Base-by-base conservation (phyloP, 2,329 filamentous ascomycete species). In the Davidsoniella eucalypti region DNA sequence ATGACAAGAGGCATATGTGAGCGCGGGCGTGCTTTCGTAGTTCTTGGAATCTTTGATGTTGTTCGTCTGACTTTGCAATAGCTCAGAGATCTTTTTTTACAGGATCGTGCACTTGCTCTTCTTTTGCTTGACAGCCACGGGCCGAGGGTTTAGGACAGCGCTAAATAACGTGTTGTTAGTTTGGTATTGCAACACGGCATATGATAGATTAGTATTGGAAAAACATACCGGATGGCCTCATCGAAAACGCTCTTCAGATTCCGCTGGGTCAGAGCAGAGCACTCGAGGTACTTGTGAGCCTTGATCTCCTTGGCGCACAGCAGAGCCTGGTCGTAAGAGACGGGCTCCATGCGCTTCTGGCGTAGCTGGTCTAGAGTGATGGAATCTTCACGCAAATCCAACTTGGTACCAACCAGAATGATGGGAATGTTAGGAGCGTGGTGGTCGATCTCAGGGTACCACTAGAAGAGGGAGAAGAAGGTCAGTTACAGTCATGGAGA, bases 211-310 rank as follows among this genome's bases (percentile, higher is more conserved):
- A 29, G 9, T 6, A 46, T 29, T 33, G 26, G 16, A 4, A 16
- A 1, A 12, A 44, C 47, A 33, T 70, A 96, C 92, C 92, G 82
- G 63, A 98, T 98, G 33, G 92, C 92, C 69, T 95, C 90, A 63
- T 98, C 92, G 63, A 98, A 98, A 45, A 98, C 92, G 61, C 87
- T 94, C 80, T 98, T 98, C 59, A 98, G 68, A 66, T 95, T 95
- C 61, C 90, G 76, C 72, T 96, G 92, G 37, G 92, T 98, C 58
- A 98, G 72, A 44, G 92, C 92, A 48, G 92, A 96, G 70, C 92
- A 98, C 69, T 98, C 92, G 40, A 96, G 76, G 68, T 98, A 98
- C 70, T 95, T 96, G 69, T 92, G 85, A 43, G 92, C 90, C 63
- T 80, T 83, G 67, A 98, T 95, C 61, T 95, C 88, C 70, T 93